These are phyloP conservation scores for Coemansia sp. DNA, from an alignment of 192 early-diverging fungal species.

Conservation along the genomic window DNA sequence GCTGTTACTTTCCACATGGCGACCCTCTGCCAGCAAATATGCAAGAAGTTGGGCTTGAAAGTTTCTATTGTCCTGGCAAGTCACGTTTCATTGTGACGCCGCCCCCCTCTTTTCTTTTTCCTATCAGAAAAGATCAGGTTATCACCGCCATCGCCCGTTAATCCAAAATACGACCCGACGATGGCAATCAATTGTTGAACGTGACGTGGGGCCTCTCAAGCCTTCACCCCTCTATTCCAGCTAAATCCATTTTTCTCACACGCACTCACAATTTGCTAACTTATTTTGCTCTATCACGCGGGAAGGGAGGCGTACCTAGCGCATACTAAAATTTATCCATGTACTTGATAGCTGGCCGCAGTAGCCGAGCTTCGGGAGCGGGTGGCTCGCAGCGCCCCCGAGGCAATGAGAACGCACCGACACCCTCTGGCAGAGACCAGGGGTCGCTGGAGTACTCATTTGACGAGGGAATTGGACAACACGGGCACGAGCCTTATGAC, in stretches of 20 bases:
- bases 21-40: background rate
- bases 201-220: background rate
- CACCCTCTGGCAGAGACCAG: background rate
- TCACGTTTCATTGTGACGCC: background rate
- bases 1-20: background rate
- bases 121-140: background rate
- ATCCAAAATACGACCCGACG: background rate
- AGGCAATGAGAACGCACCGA: background rate
- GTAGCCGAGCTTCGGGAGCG: constrained; percentile 7
- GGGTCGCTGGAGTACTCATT: background rate
- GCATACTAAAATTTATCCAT: constrained; percentile 13
- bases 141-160: background rate
- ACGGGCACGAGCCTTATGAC: background rate
- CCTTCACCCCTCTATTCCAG: background rate
- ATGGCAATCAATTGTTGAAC: background rate
- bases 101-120: background rate
- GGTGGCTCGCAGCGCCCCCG: constrained; percentile 4
- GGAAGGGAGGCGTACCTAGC: background rate
- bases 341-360: constrained; percentile 33
- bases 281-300: background rate
- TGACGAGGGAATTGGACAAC: constrained; percentile 4
- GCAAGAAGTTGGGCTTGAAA: background rate
- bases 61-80: background rate
- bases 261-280: background rate
- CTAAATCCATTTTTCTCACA: background rate